A percentile compares a stretch with the other conserved stretches of the same genome.
Conservation (phyloP, 2,329 filamentous ascomycete species). For the Daldinia eschscholtzii region DNA sequence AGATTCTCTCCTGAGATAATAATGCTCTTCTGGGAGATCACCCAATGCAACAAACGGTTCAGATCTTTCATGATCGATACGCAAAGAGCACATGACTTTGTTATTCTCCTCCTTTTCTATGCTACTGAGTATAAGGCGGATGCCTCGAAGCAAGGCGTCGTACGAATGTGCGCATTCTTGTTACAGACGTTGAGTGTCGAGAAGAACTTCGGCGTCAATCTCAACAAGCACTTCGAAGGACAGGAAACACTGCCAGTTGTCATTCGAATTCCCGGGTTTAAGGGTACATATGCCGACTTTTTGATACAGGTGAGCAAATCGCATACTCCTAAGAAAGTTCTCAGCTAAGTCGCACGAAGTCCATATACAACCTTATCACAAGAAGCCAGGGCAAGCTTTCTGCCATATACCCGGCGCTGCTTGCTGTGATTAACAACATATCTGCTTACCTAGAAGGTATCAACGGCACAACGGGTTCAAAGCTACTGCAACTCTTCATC, state of each 20-base stretch:
- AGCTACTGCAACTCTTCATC: constrained; percentile 86
- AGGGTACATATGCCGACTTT: constrained; percentile 92
- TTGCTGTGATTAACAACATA: constrained; percentile 95
- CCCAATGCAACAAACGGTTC: constrained; percentile 98
- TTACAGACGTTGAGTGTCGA: constrained; percentile 96
- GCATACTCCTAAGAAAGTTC: constrained; percentile 44
- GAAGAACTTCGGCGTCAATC: constrained; percentile 86
- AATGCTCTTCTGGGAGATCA: constrained; percentile 96
- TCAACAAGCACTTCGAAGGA: constrained; percentile 89
- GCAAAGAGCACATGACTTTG: constrained; percentile 90
- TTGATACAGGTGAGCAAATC: constrained; percentile 79
- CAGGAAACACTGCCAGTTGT: constrained; percentile 87
- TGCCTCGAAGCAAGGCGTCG: constrained; percentile 87
- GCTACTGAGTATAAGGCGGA: constrained; percentile 90
- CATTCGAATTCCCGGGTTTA: constrained; percentile 86
- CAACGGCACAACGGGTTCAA: constrained; percentile 79
- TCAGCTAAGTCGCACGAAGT: constrained; percentile 63
- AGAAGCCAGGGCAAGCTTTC: constrained; percentile 90
- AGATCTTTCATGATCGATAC: constrained; percentile 97
- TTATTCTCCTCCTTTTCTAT: constrained; percentile 91
- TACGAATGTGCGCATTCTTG: constrained; percentile 97
- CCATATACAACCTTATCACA: constrained; percentile 91
- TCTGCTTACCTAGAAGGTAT: constrained; percentile 85
- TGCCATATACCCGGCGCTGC: constrained; percentile 89
- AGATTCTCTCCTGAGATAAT: constrained; percentile 96